phyloP scores from a whole-genome alignment of 805 yeast genomes.

The Nakazawaea peltata region DNA sequence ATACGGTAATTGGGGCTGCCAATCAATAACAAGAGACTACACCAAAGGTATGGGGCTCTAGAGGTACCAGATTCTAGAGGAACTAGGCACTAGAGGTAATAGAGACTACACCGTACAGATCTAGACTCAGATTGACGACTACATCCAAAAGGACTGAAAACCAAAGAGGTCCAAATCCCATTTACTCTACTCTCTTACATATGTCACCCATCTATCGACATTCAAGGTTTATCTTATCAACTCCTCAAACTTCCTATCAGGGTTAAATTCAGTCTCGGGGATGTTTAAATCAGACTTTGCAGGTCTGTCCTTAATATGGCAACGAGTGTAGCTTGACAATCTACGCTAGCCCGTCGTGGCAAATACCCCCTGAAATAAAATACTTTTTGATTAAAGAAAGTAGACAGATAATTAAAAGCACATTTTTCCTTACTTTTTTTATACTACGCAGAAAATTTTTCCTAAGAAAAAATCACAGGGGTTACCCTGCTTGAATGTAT shows the following conservation, averaged over 20 bases:
- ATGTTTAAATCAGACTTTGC: slow-evolving; percentile 18
- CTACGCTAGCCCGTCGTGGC: slow-evolving; percentile 62
- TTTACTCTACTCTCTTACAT: background rate
- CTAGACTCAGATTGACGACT: no score
- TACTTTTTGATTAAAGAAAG: slow-evolving; percentile 49
- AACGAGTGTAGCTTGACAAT: slow-evolving; percentile 56
- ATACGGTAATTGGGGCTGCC: no score
- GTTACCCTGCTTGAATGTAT: no score
- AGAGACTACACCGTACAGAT: no score
- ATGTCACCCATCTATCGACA: slow-evolving; percentile 46
- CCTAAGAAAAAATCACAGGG: background rate
- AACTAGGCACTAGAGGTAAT: no score
- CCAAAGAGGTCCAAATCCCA: background rate
- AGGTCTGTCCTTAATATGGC: slow-evolving; percentile 39
- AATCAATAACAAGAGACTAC: no score
- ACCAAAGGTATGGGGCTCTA: no score
- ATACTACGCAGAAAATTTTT: background rate
- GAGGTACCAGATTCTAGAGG: no score
- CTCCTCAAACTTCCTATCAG: slow-evolving; percentile 57
- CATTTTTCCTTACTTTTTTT: background rate
- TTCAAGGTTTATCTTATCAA: slow-evolving; percentile 50
- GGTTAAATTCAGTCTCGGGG: slow-evolving; percentile 43
- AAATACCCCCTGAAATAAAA: slow-evolving; percentile 39
- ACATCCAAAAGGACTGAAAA: background rate
- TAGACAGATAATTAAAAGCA: slow-evolving; percentile 11